Evolutionary conservation across 768 basidiomycete genomes (phyloP).

Genomic region (Russula brevipes): DNA sequence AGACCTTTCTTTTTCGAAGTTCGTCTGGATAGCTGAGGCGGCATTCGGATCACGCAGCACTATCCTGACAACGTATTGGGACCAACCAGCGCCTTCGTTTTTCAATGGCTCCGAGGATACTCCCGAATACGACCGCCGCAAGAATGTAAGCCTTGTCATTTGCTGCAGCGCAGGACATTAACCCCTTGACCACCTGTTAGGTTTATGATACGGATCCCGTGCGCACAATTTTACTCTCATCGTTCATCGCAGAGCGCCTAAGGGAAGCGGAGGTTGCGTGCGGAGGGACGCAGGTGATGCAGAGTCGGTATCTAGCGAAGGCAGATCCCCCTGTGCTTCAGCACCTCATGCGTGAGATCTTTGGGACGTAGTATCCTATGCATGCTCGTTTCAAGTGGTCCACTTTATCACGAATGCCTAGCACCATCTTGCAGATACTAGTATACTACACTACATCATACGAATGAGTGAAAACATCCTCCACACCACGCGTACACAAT

Average conservation of each 20-base stretch:
- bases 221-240: slow-evolving; percentile 57
- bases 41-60: slow-evolving; percentile 20
- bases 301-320: slow-evolving; percentile 52
- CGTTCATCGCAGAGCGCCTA: slow-evolving; percentile 52
- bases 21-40: not conserved
- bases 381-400: not conserved
- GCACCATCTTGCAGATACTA: not conserved
- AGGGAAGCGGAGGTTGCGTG: slow-evolving; percentile 57
- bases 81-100: slow-evolving; percentile 53
- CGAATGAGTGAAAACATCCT: not conserved
- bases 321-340: slow-evolving; percentile 70
- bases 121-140: slow-evolving; percentile 70
- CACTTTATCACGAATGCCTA: not conserved
- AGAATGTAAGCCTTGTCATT: slow-evolving; percentile 45
- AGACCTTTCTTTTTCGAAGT: not conserved
- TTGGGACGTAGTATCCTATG: slow-evolving; percentile 8
- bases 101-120: slow-evolving; percentile 65
- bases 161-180: not conserved
- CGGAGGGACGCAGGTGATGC: slow-evolving; percentile 57
- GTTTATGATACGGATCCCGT: slow-evolving; percentile 67
- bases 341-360: slow-evolving; percentile 45
- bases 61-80: slow-evolving; percentile 63
- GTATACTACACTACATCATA: not conserved
- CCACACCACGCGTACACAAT: not conserved
- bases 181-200: slow-evolving; percentile 35